These are phyloP conservation scores for Globisporangium polare DNA, from an alignment of 352 stramenopile genomes.

Conservation along the genomic window DNA sequence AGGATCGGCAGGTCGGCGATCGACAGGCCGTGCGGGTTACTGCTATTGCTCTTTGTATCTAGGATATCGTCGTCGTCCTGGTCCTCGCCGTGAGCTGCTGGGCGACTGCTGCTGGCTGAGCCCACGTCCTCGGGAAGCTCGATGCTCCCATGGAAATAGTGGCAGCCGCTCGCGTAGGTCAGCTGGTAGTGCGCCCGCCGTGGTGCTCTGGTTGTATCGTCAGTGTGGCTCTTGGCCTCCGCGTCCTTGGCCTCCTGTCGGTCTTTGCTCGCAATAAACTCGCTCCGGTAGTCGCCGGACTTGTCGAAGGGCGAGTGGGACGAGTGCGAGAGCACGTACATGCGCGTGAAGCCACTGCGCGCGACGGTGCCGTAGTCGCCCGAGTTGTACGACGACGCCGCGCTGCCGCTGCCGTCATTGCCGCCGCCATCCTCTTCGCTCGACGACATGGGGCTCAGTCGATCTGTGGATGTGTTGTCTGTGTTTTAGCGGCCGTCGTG, in stretches of 20 bases:
- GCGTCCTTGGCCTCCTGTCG: background rate
- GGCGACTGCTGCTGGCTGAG: background rate
- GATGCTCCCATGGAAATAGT: constrained; percentile 57
- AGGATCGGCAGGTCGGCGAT: constrained; percentile 41
- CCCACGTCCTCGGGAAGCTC: constrained; percentile 30
- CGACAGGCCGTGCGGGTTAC: constrained; percentile 11
- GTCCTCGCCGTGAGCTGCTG: background rate
- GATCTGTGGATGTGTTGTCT: too few relatives aligned
- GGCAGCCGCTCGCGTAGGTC: constrained; percentile 47
- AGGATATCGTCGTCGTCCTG: background rate
- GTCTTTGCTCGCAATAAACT: background rate
- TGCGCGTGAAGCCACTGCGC: constrained; percentile 53
- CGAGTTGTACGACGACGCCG: constrained; percentile 48
- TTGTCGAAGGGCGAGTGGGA: constrained; percentile 24
- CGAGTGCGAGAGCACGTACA: constrained; percentile 53
- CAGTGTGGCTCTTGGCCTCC: constrained; percentile 15
- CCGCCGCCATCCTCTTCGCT: constrained; percentile 6
- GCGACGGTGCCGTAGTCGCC: constrained; percentile 47
- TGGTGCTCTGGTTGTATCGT: background rate
- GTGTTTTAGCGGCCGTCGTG: background rate
- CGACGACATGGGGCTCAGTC: background rate
- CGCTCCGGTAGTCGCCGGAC: constrained; percentile 21
- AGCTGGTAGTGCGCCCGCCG: constrained; percentile 27
- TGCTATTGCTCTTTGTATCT: constrained; percentile 11
- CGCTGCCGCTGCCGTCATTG: background rate